phyloP scores from a whole-genome alignment of 352 stramenopile species.

The Pythium pyrilobum region DNA sequence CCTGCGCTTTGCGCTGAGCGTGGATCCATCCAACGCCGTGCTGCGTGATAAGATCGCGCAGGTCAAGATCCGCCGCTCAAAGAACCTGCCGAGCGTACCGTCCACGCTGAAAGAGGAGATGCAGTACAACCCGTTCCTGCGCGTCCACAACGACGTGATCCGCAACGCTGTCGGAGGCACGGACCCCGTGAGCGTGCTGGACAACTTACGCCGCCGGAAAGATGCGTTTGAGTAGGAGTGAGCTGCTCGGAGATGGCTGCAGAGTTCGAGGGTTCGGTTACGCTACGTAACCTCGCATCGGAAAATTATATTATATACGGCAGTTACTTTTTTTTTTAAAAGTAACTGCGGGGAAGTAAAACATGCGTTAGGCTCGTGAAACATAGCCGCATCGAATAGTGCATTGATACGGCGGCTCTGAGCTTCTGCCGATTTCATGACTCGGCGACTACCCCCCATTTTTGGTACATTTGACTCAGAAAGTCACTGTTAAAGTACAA shows the following conservation, averaged over 20 bases:
- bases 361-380: background rate
- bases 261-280: background rate
- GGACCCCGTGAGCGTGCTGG: slow-evolving; percentile 74
- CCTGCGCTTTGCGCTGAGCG: slow-evolving; percentile 89
- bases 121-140: slow-evolving; percentile 84
- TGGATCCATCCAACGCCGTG: slow-evolving; percentile 89
- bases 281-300: too few species aligned
- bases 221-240: slow-evolving; percentile 54
- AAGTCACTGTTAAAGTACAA: background rate
- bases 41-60: slow-evolving; percentile 83
- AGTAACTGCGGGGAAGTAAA: background rate
- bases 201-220: slow-evolving; percentile 72
- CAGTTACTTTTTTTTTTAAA: too few species aligned
- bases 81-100: slow-evolving; percentile 89
- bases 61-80: slow-evolving; percentile 68
- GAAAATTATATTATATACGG: too few species aligned
- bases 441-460: background rate
- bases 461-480: background rate
- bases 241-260: background rate
- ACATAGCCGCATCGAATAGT: background rate
- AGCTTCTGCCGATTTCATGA: background rate
- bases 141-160: slow-evolving; percentile 80
- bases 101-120: slow-evolving; percentile 86
- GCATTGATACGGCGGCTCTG: background rate
- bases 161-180: slow-evolving; percentile 72